Base-by-base conservation (phyloP, 257 asterid genomes). In the Fraxinus anomala region DNA sequence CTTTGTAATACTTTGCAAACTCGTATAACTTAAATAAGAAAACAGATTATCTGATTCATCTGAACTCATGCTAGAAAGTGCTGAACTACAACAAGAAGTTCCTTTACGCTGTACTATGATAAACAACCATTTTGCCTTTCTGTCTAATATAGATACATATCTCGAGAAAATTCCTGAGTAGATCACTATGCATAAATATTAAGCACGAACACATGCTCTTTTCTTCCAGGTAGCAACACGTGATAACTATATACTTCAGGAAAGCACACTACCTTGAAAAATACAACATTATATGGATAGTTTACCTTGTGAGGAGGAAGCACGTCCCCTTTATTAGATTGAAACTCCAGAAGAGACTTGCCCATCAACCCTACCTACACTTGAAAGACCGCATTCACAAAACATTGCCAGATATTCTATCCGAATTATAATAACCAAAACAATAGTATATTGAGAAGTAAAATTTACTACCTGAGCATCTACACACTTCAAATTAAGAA, bases 291-390 rank as follows among this genome's bases (percentile, higher is more conserved):
- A 21, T 19, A 79, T 5, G 17, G 56, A 71, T 14, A 33, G 65
- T 61, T 82, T 83, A 95, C 97, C 97, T 88, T 95, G 88, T 93
- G 99, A 85, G 97, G 91, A 37, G 97, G 98, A 56, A 95, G 97
- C 79, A 95, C 91, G 42, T 93, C 97, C 59, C 98, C 97, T 89
- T 93, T 93, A 80, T 91, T 95, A 17, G 98, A 95, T 75, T 95
- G 97, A 49, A 95, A 89, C 88, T 93, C 98, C 24, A 95, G 87
- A 79, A 95, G 93, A 67, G 88, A 79, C 85, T 95, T 95, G 34
- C 99, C 99, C 97, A 95, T 88, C 71, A 93, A 80, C 82, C 99
- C 98, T 85, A 97, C 89, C 99, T 95, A 82, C 31, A 80, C 24
- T 69, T 30, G n/a, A 75, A 83, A 77, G 67, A 73, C 86, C 70